phyloP scores from a whole-genome alignment of 768 basidiomycete genomes.

The Russula olivacea region DNA sequence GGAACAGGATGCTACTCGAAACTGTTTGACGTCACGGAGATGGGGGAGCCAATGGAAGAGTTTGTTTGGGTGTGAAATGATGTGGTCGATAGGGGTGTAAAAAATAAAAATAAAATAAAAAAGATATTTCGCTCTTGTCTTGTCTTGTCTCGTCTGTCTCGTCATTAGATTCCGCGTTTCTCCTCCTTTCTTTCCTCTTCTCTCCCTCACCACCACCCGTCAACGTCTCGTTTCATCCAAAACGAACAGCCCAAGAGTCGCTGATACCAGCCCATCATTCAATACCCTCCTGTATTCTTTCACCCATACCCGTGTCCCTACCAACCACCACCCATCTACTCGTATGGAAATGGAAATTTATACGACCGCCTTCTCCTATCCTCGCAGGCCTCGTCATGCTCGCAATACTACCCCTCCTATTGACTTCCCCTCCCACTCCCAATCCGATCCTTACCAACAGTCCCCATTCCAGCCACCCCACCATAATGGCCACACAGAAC shows the following conservation, averaged over 20 bases:
- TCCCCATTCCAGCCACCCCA: slow-evolving; percentile 34
- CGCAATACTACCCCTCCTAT: slow-evolving; percentile 58
- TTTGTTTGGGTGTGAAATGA: slow-evolving; percentile 29
- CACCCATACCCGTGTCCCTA: slow-evolving; percentile 27
- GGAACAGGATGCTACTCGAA: slow-evolving; percentile 53
- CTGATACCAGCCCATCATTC: slow-evolving; percentile 24
- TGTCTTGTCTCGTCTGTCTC: not conserved
- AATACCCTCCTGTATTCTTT: slow-evolving; percentile 26
- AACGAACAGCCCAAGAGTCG: slow-evolving; percentile 19
- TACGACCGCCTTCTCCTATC: slow-evolving; percentile 90
- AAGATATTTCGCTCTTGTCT: not conserved
- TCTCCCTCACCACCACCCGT: slow-evolving; percentile 7
- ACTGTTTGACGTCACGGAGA: slow-evolving; percentile 49
- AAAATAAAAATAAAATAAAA: not conserved
- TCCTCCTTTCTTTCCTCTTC: slow-evolving; percentile 23
- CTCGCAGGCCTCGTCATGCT: slow-evolving; percentile 70
- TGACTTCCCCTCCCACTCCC: slow-evolving; percentile 48
- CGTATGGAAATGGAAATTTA: slow-evolving; percentile 97
- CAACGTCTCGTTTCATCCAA: slow-evolving; percentile 21
- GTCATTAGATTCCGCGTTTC: slow-evolving; percentile 13
- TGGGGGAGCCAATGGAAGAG: slow-evolving; percentile 39
- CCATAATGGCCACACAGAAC: slow-evolving; percentile 30
- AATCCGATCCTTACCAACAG: slow-evolving; percentile 38
- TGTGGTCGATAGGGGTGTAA: slow-evolving; percentile 8
- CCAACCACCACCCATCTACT: slow-evolving; percentile 24